Evolutionary conservation across 345 rosid genomes (phyloP), one percentile per base, ranked within the genome.

Genomic region (Eucalyptus erythrocorys): DNA sequence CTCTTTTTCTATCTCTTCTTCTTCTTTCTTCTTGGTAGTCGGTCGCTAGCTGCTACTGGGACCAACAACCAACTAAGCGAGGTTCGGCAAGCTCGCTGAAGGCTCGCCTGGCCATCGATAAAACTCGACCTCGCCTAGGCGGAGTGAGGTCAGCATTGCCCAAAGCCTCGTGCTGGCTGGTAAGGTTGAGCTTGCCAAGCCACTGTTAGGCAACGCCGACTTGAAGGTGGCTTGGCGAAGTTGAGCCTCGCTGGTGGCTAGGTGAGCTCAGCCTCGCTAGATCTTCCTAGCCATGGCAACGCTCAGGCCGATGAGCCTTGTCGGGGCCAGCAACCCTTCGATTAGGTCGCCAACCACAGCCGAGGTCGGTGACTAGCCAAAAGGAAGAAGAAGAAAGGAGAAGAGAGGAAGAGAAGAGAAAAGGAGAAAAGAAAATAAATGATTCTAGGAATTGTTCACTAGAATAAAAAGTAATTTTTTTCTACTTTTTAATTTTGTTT

Each of bases 21-120:
- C 10, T 51, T 51, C 24, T 19, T 19, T 1, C 2, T 51, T 51
- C 10, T 51, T 19, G 19, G 57, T 19, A 51, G 24, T 4, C 0
- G 4, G 4, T 51, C 0, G 24, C 55, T 4, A 0, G 7, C 0
- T 0, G 4, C 24, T 0, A 8, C 4, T 1, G 0, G 7, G 10
- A 19, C 4, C 55, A 51, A 51, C 4, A 1, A 51, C 10, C 1
- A 1, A 0, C 0, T 51, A 1, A 24, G 2, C 1, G 9, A 50
- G 55, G 55, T 6, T 0, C 1, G 4, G 3, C 22, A 3, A 50
- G 22, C 8, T 50, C 4, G 1, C 19, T 4, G 8, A 50, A 17
- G 22, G 7, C 55, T 50, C 0, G 22, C 55, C 22, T 50, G 0
- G 22, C 53, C 53, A 50, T 1, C 0, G 0, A 22, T 50, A 22